Conservation (phyloP, 805 yeast species). For the Teunomyces aglyptinius region DNA sequence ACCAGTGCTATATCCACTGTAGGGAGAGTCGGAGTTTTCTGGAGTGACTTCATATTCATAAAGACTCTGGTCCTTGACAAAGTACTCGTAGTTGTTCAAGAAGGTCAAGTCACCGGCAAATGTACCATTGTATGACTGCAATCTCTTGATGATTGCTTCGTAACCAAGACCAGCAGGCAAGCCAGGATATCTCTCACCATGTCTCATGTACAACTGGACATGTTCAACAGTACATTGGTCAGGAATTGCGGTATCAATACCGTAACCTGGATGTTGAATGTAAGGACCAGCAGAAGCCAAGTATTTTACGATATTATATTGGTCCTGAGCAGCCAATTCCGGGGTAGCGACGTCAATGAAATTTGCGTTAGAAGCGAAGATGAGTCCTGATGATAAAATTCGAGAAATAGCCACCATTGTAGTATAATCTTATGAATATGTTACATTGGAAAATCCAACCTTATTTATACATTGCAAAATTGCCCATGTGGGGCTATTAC, state of each 20-base stretch:
- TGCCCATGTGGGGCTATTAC: slow-evolving; percentile 1
- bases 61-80: slow-evolving; percentile 33
- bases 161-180: slow-evolving; percentile 25
- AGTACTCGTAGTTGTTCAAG: slow-evolving; percentile 52
- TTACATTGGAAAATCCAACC: background rate
- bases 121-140: slow-evolving; percentile 24
- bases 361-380: slow-evolving; percentile 18
- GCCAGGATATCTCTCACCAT: slow-evolving; percentile 68
- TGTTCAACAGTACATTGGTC: slow-evolving; percentile 56
- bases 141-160: slow-evolving; percentile 26
- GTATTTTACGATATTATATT: slow-evolving; percentile 23
- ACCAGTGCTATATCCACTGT: slow-evolving; percentile 52
- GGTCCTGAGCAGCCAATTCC: slow-evolving; percentile 24
- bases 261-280: slow-evolving; percentile 24
- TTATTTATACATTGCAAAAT: background rate
- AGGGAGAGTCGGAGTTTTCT: slow-evolving; percentile 43
- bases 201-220: slow-evolving; percentile 70
- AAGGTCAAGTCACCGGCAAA: slow-evolving; percentile 53
- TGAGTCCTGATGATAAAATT: slow-evolving; percentile 23
- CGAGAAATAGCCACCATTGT: slow-evolving; percentile 21
- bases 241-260: slow-evolving; percentile 24
- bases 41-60: slow-evolving; percentile 53
- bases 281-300: slow-evolving; percentile 27
- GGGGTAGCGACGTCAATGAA: slow-evolving; percentile 25
- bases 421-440: background rate